Evolutionary conservation across 805 yeast species (phyloP), one percentile per base, ranked within the genome.

Genomic region (Pichia gijzeniarum): DNA sequence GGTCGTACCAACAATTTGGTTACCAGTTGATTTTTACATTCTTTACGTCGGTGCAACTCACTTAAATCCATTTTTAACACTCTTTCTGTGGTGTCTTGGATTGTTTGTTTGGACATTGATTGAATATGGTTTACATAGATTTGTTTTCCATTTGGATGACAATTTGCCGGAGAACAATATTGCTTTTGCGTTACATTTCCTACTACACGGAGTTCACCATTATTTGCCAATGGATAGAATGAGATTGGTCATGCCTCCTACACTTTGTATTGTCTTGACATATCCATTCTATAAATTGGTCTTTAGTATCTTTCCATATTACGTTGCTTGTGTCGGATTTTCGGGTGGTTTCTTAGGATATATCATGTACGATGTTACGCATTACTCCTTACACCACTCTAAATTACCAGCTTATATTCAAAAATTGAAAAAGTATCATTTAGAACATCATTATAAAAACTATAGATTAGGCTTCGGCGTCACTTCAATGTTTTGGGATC

Each of bases 381-480:
- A 93, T 69, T 93, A 93, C 67, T 77, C 86, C 59, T 69, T 93
- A 61, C 99, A 93, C 63, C 99, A 93, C 67, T 77, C 86, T 33
- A 75, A 74, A 59, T 72, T 93, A 58, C 99, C 99, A 20, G 58
- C 69, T 35, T 84, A 72, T 61, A 70, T 88, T 67, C 89, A 86
- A 62, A 80, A 77, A 27, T 70, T 88, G 60, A 93, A 93, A 67
- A 86, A 85, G 41, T 82, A 88, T 62, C 99, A 93, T 65, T 75
- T 93, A 67, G 98, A 91, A 64, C 99, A 93, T 67, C 99, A 93
- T 63, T 93, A 93, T 73, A 90, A 91, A 71, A 91, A 93, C 68
- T 93, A 87, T 66, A 95, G 95, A 67, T 70, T 90, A 56, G 99
- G 98, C 1, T 93, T 90, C 56, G 99, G 99, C 55, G 98, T 93